Evolutionary conservation across 768 basidiomycete species (phyloP), one percentile per base, ranked within the genome.

Genomic region (Boletus coccyginus): DNA sequence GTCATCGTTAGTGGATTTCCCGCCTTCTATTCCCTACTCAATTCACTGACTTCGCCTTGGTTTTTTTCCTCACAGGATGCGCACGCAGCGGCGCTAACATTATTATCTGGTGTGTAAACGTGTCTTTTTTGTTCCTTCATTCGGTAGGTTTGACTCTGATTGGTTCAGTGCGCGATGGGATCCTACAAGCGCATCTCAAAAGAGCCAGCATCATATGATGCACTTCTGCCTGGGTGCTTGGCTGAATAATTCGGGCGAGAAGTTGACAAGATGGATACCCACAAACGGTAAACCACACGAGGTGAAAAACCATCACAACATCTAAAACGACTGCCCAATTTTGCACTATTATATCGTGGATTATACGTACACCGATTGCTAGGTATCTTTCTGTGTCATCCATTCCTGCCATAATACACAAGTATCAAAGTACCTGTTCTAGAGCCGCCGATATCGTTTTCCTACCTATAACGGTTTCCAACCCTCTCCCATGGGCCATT

Each of bases 401-500:
- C 42, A 36, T 53, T 27, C 24, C 9, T 53, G 52, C 57, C 57
- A 52, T 67, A 67, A 67, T 66, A 67, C 61, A 63, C 45, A 46
- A 50, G 42, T 55, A 46, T 21, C 48, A 31, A 31, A 53, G 24
- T 47, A 46, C 56, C 21, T 50, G 43, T 41, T 54, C 60, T 55
- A 56, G 36, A 54, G 33, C 21, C 44, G 8, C 40, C 13, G 8
- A 36, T 19, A 17, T 29, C 11, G 10, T 40, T 16, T 40, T 12
- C 33, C 41, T 13, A 27, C 27, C 27, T 27, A 27, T 36, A 84
- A 69, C 42, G 74, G 76, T 57, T 63, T 74, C 82, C 83, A 82
- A 3, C 83, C 83, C 24, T 85, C 78, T 2, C 78, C 81, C 58
- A 75, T 77, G 8, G 83, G 85, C 81, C 80, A 85, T 66, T 86